Evolutionary conservation across 208 protist genomes (phyloP).

Genomic region (Wallacemonas sp.): DNA sequence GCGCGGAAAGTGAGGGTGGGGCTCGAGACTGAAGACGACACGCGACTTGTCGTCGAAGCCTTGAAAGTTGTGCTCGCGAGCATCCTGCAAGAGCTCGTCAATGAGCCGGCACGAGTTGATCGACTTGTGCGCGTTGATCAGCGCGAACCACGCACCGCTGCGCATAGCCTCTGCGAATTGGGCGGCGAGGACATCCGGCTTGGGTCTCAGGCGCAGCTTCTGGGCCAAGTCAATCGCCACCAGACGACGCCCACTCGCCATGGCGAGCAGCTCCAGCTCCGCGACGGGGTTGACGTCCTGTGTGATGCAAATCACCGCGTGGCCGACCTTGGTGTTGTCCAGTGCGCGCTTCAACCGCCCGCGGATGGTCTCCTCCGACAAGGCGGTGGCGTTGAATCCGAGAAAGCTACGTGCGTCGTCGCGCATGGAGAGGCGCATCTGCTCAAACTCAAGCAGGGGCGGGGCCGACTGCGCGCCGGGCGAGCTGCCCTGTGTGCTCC

Average conservation of each 20-base stretch:
- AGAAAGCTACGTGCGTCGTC: conserved; percentile 21
- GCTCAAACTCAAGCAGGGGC: conserved; percentile 72
- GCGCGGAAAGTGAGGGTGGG: conserved; percentile 80
- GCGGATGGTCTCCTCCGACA: conserved; percentile 21
- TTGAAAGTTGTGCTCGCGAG: conserved; percentile 49
- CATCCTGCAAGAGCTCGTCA: conserved; percentile 65
- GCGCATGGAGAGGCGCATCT: conserved; percentile 52
- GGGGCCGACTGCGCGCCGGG: conserved; percentile 20
- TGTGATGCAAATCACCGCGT: conserved; percentile 72
- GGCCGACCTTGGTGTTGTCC: conserved; percentile 38
- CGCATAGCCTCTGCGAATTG: conserved; percentile 68
- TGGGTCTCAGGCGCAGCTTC: conserved; percentile 76
- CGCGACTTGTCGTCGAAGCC: conserved; percentile 51
- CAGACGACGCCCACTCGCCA: conserved; percentile 29
- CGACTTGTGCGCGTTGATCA: conserved; percentile 84
- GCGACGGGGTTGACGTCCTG: conserved; percentile 83
- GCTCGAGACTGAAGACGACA: conserved; percentile 73
- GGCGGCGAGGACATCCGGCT: conserved; percentile 49
- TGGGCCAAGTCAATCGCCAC: conserved; percentile 63
- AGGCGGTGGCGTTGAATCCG: background rate
- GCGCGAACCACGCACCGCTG: conserved; percentile 66
- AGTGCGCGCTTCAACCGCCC: conserved; percentile 45
- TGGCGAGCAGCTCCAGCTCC: conserved; percentile 77
- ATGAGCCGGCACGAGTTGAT: conserved; percentile 70
- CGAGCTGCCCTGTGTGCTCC: conserved; percentile 6